These are phyloP conservation scores for Cryptococcus hybrid DNA, from an alignment of 1,284 basidiomycete genomes.

Conservation along the genomic window DNA sequence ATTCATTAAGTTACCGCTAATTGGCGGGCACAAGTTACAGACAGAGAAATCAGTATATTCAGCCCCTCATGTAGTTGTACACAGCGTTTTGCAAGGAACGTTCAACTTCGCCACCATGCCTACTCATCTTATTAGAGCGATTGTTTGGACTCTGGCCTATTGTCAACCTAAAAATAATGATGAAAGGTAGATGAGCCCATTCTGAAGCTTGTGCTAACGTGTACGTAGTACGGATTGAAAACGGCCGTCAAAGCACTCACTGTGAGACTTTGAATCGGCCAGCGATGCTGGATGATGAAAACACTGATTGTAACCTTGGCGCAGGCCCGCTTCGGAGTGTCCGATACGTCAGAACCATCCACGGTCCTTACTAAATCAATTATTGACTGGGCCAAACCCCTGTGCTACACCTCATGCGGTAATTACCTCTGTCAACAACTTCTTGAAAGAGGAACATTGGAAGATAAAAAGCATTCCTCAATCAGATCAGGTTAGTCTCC, in stretches of 20 bases:
- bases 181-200: slow-evolving; percentile 24
- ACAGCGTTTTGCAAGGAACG: slow-evolving; percentile 20
- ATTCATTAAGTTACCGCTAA: not conserved
- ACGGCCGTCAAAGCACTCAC: slow-evolving; percentile 36
- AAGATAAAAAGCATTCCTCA: slow-evolving; percentile 40
- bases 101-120: slow-evolving; percentile 27
- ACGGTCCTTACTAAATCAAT: slow-evolving; percentile 27
- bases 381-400: slow-evolving; percentile 34
- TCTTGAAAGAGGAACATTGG: slow-evolving; percentile 32
- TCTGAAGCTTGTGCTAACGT: not conserved
- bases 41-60: not conserved
- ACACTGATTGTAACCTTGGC: not conserved
- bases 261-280: slow-evolving; percentile 14
- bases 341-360: slow-evolving; percentile 7
- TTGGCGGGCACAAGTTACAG: not conserved
- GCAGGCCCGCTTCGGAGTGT: slow-evolving; percentile 17
- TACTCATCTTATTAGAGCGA: slow-evolving; percentile 21
- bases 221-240: slow-evolving; percentile 27
- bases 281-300: not conserved
- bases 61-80: slow-evolving; percentile 11
- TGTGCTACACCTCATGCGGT: slow-evolving; percentile 45
- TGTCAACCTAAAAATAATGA: slow-evolving; percentile 30
- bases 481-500: slow-evolving; percentile 34
- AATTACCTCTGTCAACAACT: slow-evolving; percentile 48
- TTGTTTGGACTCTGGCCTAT: slow-evolving; percentile 41